Percentiles rank a stretch among this genome's conserved stretches.
Evolutionary conservation across 2,329 filamentous ascomycete genomes (phyloP).

Genomic region (Sclerotinia borealis): DNA sequence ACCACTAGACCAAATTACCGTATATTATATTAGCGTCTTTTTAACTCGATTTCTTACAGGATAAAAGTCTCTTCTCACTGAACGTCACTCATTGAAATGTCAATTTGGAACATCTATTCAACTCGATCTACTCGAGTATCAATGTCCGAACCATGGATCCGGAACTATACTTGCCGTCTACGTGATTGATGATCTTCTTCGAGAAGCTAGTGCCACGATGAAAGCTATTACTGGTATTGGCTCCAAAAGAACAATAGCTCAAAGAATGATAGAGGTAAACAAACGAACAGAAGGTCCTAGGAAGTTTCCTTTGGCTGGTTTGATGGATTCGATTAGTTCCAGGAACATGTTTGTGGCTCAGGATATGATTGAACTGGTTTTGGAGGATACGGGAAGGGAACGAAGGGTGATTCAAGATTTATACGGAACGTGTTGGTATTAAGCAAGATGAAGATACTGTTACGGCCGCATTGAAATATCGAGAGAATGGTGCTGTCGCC

Average conservation of each 20-base stretch:
- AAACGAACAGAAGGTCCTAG: constrained; percentile 19
- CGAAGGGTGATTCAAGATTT: constrained; percentile 34
- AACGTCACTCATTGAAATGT: constrained; percentile 35
- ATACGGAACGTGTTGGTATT: constrained; percentile 26
- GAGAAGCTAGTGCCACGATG: constrained; percentile 21
- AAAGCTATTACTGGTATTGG: constrained; percentile 23
- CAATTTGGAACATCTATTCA: constrained; percentile 34
- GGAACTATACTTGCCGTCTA: constrained; percentile 34
- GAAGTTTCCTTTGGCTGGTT: constrained; percentile 16
- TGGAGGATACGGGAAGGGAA: constrained; percentile 32
- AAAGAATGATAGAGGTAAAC: constrained; percentile 18
- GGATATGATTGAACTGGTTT: constrained; percentile 37
- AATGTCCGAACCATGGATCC: constrained; percentile 36
- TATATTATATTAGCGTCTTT: no score
- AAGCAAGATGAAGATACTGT: constrained; percentile 28
- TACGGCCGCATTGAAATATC: constrained; percentile 23
- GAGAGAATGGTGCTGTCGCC: constrained; percentile 2
- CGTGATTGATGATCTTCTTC: constrained; percentile 25
- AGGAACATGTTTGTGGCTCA: constrained; percentile 34
- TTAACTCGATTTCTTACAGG: no score
- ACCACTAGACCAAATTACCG: no score
- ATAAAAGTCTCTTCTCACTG: constrained; percentile 35
- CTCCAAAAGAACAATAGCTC: constrained; percentile 16
- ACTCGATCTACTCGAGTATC: constrained; percentile 35
- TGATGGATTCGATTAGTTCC: constrained; percentile 15